Evolutionary conservation across 441 rosid genomes (phyloP).

Genomic region (Adansonia gregorii): DNA sequence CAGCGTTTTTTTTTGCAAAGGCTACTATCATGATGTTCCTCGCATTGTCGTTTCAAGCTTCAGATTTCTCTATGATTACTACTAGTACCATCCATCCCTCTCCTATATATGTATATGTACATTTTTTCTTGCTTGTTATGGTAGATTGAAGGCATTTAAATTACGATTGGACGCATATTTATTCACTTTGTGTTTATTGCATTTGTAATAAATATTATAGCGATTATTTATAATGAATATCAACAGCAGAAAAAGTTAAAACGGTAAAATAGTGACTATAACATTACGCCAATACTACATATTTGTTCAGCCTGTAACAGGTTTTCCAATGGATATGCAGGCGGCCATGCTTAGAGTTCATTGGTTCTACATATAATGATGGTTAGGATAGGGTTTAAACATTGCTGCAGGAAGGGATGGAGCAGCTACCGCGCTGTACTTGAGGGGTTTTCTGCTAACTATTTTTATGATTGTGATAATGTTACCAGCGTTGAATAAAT

Average conservation of each 20-base stretch:
- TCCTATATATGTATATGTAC: not conserved
- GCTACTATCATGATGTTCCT: not conserved
- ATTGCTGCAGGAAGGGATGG: not conserved
- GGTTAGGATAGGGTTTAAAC: not conserved
- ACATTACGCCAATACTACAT: not conserved
- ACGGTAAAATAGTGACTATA: not conserved
- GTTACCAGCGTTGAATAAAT: not conserved
- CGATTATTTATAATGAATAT: not conserved
- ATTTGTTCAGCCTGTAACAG: not conserved
- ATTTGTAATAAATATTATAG: not conserved
- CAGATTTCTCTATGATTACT: constrained; percentile 3
- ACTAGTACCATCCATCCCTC: not conserved
- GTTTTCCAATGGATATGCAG: not conserved
- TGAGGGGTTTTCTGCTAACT: not conserved
- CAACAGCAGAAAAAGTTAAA: not conserved
- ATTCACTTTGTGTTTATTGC: not conserved
- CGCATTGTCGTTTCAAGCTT: constrained; percentile 5
- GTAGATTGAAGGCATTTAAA: not conserved
- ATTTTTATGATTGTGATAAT: not conserved
- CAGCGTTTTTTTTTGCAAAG: not conserved
- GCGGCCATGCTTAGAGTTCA: not conserved
- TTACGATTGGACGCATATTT: no score
- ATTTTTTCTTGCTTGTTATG: not conserved
- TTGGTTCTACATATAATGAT: not conserved
- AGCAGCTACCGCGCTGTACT: not conserved